Percentiles rank a stretch among this genome's conserved stretches.
Conservation (phyloP, 2,329 filamentous ascomycete genomes). For the Ceratocystis lukuohia region DNA sequence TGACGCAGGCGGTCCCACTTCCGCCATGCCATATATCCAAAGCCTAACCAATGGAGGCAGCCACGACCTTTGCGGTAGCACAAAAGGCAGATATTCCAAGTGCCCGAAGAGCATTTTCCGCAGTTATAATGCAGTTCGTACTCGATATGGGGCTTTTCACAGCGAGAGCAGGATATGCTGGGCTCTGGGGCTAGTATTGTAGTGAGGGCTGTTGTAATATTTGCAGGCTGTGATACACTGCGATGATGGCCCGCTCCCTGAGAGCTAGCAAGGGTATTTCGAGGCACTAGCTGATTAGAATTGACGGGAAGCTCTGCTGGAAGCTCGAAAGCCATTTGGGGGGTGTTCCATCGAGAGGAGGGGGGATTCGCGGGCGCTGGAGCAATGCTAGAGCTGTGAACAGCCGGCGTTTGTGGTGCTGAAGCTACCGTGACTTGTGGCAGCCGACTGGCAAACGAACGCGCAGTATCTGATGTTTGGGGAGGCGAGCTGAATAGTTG, state of each 20-base stretch:
- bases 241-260: slow-evolving; percentile 1
- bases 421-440: slow-evolving; percentile 11
- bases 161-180: slow-evolving; percentile 58
- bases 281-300: not conserved
- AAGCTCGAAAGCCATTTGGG: not conserved
- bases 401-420: slow-evolving; percentile 1
- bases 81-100: slow-evolving; percentile 64
- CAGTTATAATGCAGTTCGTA: slow-evolving; percentile 83
- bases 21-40: slow-evolving; percentile 57
- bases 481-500: not conserved
- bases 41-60: slow-evolving; percentile 80
- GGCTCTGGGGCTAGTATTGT: slow-evolving; percentile 39
- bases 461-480: slow-evolving; percentile 1
- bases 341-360: not conserved
- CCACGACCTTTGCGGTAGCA: slow-evolving; percentile 70
- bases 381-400: not conserved
- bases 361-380: not conserved
- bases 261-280: not conserved
- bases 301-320: not conserved
- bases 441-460: slow-evolving; percentile 14
- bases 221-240: slow-evolving; percentile 8
- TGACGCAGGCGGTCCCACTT: slow-evolving; percentile 45
- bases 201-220: not conserved
- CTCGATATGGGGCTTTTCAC: slow-evolving; percentile 59
- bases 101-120: slow-evolving; percentile 50